These are phyloP conservation scores for Lodderomyces parapsilosis DNA, from an alignment of 1,139 yeast species.

Conservation along the genomic window DNA sequence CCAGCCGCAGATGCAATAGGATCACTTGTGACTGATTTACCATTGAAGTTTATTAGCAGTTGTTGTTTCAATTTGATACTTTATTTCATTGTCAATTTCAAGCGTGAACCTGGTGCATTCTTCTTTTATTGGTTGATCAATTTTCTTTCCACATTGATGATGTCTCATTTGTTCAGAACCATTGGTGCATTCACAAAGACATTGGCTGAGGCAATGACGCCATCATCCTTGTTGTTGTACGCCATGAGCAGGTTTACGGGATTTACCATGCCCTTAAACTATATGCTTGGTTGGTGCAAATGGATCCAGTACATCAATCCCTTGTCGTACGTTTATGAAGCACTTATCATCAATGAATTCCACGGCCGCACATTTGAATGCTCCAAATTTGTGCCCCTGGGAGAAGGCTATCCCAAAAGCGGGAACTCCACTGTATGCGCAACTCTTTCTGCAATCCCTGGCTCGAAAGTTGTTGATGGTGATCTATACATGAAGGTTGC, in stretches of 20 bases:
- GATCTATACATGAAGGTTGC: slow-evolving; percentile 48
- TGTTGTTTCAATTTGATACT: slow-evolving; percentile 45
- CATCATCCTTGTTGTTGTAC: slow-evolving; percentile 56
- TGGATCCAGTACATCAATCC: slow-evolving; percentile 64
- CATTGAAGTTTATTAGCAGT: slow-evolving; percentile 47
- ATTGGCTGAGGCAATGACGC: slow-evolving; percentile 60
- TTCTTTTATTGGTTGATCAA: slow-evolving; percentile 50
- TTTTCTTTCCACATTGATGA: slow-evolving; percentile 46
- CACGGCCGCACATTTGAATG: slow-evolving; percentile 50
- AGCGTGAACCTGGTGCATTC: slow-evolving; percentile 59
- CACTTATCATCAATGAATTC: slow-evolving; percentile 56
- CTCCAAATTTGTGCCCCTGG: slow-evolving; percentile 45
- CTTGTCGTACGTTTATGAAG: slow-evolving; percentile 54
- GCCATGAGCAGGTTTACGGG: slow-evolving; percentile 59
- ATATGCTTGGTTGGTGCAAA: slow-evolving; percentile 63
- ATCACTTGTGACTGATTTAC: slow-evolving; percentile 56
- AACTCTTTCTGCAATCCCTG: slow-evolving; percentile 63
- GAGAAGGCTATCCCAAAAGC: slow-evolving; percentile 39
- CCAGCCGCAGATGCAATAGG: slow-evolving; percentile 69
- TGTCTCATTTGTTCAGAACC: slow-evolving; percentile 60
- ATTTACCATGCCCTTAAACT: slow-evolving; percentile 55
- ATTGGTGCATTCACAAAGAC: slow-evolving; percentile 58
- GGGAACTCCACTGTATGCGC: slow-evolving; percentile 49
- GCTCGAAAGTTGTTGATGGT: slow-evolving; percentile 55
- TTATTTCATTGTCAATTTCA: slow-evolving; percentile 58